Conservation (phyloP, 176 grass and related monocot species). For the Aegilops bicornis region DNA sequence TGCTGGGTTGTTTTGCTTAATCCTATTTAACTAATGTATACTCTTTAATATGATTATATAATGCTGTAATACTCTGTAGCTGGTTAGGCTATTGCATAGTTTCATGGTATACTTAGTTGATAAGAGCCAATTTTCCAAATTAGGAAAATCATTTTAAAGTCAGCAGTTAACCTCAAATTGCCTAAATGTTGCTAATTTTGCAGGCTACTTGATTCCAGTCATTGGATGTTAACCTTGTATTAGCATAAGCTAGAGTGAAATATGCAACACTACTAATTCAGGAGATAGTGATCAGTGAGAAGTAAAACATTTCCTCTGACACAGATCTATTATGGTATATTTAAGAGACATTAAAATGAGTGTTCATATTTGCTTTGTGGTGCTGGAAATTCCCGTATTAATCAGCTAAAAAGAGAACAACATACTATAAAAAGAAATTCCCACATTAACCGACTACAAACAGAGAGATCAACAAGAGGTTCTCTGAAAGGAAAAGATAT, state of each 20-base stretch:
- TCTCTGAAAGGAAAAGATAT: not conserved
- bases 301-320: not conserved
- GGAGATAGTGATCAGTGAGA: not conserved
- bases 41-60: not conserved
- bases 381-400: not conserved
- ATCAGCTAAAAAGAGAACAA: not conserved
- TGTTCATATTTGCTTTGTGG: not conserved
- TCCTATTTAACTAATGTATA: conserved; percentile 1
- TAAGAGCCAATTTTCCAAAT: not conserved
- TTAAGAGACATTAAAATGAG: not conserved
- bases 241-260: conserved; percentile 14
- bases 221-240: not conserved
- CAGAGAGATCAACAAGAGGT: not conserved
- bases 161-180: conserved; percentile 12
- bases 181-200: not conserved
- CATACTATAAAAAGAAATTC: not conserved
- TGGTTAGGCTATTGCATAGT: not conserved
- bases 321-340: not conserved
- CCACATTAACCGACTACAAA: not conserved
- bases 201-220: not conserved
- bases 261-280: not conserved
- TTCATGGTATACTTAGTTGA: not conserved
- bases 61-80: not conserved
- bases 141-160: not conserved
- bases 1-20: not conserved